Base-by-base conservation (phyloP, 2,329 filamentous ascomycete species). In the Colletotrichum agaves region DNA sequence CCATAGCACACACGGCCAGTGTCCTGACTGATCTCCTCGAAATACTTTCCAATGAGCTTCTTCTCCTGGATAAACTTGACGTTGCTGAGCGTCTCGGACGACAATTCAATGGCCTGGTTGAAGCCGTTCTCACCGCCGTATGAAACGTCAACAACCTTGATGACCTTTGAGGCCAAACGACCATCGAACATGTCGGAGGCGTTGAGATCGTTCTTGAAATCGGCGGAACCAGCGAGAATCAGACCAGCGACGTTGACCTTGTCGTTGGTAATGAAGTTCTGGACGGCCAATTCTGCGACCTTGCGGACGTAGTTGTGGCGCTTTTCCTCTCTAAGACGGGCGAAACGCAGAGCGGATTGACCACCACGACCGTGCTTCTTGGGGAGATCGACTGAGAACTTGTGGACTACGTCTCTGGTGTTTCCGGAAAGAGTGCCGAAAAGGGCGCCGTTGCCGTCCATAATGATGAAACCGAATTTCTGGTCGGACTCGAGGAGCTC, bases 61-160 rank as follows among this genome's bases (percentile, higher is more conserved):
- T 99, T 99, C 88, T 99, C 96, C 83, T 99, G 96, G 79, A 99
- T 98, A 81, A 99, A 99, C 84, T 99, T 99, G 88, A 99, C 96
- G 78, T 98, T 99, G 82, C 94, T 93, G 53, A 99, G 88, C 7
- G 96, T 99, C 85, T 99, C 97, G 7, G 94, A 89, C 27, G 96
- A 91, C 75, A 99, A 82, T 78, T 99, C 96, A 72, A 99, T 99
- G 69, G 96, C 96, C 84, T 99, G 97, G 85, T 99, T 99, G 88
- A 99, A 99, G 52, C 96, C 96, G 85, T 98, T 98, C 84, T 99
- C 97, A 74, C 96, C 96, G 80, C 96, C 96, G 76, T 99, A 99
- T 13, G 95, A 98, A 49, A 99, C 97, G 79, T 99, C 96, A 39
- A 99, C 97, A 49, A 99, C 93, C 84, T 99, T 99, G 88, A 99